A percentile compares a stretch with the other conserved stretches of the same genome.
phyloP scores from a whole-genome alignment of 2,329 filamentous ascomycete genomes.

The Teratosphaeria destructans region DNA sequence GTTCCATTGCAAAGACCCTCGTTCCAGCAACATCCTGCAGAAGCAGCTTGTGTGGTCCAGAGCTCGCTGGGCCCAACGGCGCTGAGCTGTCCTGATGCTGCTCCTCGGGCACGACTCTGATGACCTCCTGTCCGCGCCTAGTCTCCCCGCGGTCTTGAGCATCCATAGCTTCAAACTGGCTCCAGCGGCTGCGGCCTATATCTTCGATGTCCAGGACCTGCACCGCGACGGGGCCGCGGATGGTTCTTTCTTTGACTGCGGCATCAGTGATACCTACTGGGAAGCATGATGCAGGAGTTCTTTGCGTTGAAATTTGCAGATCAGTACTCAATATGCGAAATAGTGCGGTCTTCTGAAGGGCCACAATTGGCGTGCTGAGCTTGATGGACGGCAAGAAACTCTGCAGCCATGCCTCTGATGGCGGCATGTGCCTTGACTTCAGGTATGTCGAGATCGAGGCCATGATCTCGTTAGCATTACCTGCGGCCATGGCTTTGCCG shows the following conservation, averaged over 20 bases:
- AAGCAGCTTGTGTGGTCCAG: conserved; percentile 65
- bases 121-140: conserved; percentile 67
- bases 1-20: conserved; percentile 62
- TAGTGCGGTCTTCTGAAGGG: conserved; percentile 67
- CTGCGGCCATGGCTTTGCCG: neutral
- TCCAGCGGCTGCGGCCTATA: conserved; percentile 68
- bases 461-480: conserved; percentile 2
- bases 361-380: conserved; percentile 52
- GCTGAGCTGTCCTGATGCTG: conserved; percentile 13
- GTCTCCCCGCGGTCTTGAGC: conserved; percentile 61
- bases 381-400: conserved; percentile 48
- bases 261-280: conserved; percentile 49
- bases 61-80: neutral
- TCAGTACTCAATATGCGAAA: conserved; percentile 72
- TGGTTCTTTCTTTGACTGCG: conserved; percentile 42
- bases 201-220: conserved; percentile 85
- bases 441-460: conserved; percentile 8
- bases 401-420: conserved; percentile 52
- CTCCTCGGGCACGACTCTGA: conserved; percentile 55
- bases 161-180: conserved; percentile 75
- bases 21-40: conserved; percentile 69
- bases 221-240: conserved; percentile 57
- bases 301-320: conserved; percentile 50
- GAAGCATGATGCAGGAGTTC: conserved; percentile 36
- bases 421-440: conserved; percentile 34